Base-by-base conservation (phyloP, 768 basidiomycete genomes). In the Pleurotus sapidus region DNA sequence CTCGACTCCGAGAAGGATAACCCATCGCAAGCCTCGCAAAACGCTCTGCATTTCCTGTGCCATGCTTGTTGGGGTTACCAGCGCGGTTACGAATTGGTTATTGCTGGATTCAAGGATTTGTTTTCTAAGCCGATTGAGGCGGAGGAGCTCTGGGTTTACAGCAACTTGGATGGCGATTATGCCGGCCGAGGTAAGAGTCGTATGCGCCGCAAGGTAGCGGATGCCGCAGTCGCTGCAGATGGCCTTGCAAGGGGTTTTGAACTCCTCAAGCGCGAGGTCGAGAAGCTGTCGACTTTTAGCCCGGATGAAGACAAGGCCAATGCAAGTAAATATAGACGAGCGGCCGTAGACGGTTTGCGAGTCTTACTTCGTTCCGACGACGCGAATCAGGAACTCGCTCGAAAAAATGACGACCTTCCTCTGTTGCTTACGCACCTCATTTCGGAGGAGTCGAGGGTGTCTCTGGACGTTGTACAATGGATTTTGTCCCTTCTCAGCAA, bases 191-290 rank as follows among this genome's bases (percentile, higher is more conserved):
- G 55, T 40, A 11, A 23, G 4, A 24, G 25, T 2, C 37, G 62
- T 11, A 59, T 55, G 53, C 54, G 40, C 15, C 25, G 49, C 8
- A 49, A 43, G 17, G 59, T 65, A 12, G 61, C 62, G 1, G 58
- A 57, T 1, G 65, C 64, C n/a, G 65, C 59, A 20, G 59, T 64
- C 18, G 57, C 63, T 25, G 65, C 62, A 11, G 65, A 59, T 43
- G 65, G 48, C 15, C 45, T 65, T 18, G 14, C 23, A 8, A 53
- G 63, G 7, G 60, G 56, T 15, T 37, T 49, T 24, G 45, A 43
- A 4, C 43, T 65, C 5, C 25, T 62, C 18, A 57, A 59, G 30
- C 40, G 30, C 18, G 55, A 57, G 25, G 20, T 46, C n/a, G 30
- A 27, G 9, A 60, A 57, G 7, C 46, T 53, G 6, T 34, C 30